A percentile compares a stretch with the other conserved stretches of the same genome.
Evolutionary conservation across 768 basidiomycete genomes (phyloP).

Genomic region (Lactarius indigo): DNA sequence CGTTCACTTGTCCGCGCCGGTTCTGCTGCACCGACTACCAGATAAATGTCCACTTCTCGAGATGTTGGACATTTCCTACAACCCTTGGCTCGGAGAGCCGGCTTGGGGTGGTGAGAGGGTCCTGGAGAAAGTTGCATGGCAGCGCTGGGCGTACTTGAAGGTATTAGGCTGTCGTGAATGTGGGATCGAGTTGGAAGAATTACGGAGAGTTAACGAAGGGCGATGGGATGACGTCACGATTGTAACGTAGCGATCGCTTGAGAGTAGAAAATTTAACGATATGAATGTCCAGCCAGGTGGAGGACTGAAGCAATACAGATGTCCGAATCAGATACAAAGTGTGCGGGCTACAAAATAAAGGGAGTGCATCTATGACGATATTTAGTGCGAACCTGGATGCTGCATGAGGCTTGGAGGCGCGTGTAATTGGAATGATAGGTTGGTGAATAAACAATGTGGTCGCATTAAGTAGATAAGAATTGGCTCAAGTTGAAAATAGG

Average conservation of each 20-base stretch:
- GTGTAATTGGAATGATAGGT: slow-evolving; percentile 2
- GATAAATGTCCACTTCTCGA: slow-evolving; percentile 57
- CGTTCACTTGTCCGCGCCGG: slow-evolving; percentile 44
- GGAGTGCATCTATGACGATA: slow-evolving; percentile 5
- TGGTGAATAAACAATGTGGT: not conserved
- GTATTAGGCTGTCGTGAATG: slow-evolving; percentile 58
- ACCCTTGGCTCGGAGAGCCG: slow-evolving; percentile 41
- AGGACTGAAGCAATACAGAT: slow-evolving; percentile 5
- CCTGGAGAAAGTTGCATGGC: slow-evolving; percentile 56
- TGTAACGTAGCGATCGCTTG: slow-evolving; percentile 33
- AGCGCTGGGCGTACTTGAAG: slow-evolving; percentile 48
- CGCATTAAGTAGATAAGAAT: slow-evolving; percentile 15
- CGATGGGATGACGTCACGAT: slow-evolving; percentile 64
- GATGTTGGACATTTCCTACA: slow-evolving; percentile 67
- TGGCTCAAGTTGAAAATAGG: slow-evolving; percentile 15
- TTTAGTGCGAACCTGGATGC: not conserved
- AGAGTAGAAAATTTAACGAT: slow-evolving; percentile 10
- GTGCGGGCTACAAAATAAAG: slow-evolving; percentile 19
- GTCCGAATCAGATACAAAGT: slow-evolving; percentile 21
- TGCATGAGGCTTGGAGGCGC: slow-evolving; percentile 7
- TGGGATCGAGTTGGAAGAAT: slow-evolving; percentile 40
- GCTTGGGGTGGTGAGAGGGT: slow-evolving; percentile 34
- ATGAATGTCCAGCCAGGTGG: not conserved
- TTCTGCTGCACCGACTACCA: slow-evolving; percentile 57
- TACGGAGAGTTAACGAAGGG: slow-evolving; percentile 49